Base-by-base conservation (phyloP, 2,329 filamentous ascomycete species). In the Lomentospora prolificans region DNA sequence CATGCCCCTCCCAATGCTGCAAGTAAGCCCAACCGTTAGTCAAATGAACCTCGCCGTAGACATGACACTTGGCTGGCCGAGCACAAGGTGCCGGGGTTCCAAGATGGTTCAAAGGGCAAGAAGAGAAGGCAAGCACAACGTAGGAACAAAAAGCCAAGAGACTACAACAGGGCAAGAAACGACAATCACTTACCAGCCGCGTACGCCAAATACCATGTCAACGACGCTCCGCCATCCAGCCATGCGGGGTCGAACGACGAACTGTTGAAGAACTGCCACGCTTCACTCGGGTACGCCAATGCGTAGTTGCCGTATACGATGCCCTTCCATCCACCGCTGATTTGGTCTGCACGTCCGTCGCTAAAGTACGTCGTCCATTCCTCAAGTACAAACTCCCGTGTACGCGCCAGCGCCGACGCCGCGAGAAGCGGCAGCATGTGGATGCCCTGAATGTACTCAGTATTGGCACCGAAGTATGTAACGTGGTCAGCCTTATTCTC, bases 401-500 rank as follows among this genome's bases (percentile, higher is more conserved):
- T 78, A 19, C 94, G 82, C 4, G 84, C 82, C 58, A 87, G 81
- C 4, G 84, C 75, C 1, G 86, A 86, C 56, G 79, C 75, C 2
- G 89, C 84, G 53, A 86, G 75, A 50, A 91, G 71, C 1, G 89
- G 89, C 28, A 92, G 76, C 87, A 94, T 92, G 72, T 94, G 87
- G 62, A 92, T 91, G 57, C 87, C 87, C 64, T 81, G 73, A 58
- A 95, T 80, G 62, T 82, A 89, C 69, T 92, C 86, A 10, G 82
- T 78, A 57, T 85, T 81, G 53, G 73, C 68, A 50, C 89, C 89
- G 64, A 96, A 96, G 71, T 90, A 96, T 1, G 92, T 96, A 3
- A 87, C 86, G 69, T 96, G 90, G 67, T 97, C 89, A 55, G 90
- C 80, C 72, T 97, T 97, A 75, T 96, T 96, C 71, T 97, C 92